These are phyloP conservation scores for Arthrobotrys iridis DNA, from an alignment of 2,329 filamentous ascomycete genomes.

Conservation along the genomic window DNA sequence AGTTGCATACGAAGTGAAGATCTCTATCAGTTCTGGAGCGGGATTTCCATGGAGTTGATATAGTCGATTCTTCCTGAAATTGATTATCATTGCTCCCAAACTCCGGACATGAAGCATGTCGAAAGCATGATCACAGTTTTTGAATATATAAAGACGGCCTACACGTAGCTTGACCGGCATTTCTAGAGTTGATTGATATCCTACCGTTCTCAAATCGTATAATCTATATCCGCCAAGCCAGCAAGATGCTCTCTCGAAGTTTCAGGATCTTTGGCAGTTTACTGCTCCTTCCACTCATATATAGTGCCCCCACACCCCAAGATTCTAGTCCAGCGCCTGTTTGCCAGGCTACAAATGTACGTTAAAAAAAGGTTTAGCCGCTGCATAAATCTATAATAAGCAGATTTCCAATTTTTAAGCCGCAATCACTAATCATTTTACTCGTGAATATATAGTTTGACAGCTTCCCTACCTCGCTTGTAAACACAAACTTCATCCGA, in stretches of 20 bases:
- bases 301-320: neutral
- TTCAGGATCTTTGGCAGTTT: neutral
- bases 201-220: no score
- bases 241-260: neutral
- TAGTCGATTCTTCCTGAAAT: no score
- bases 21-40: neutral
- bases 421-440: no score
- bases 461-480: neutral
- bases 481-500: neutral
- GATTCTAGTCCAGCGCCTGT: neutral
- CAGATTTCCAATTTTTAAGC: neutral
- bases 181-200: no score
- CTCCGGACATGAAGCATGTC: no score
- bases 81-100: no score
- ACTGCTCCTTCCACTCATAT: neutral
- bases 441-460: no score
- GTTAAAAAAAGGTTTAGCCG: no score
- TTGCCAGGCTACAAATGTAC: neutral
- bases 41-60: neutral
- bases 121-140: neutral
- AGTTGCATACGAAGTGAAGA: neutral
- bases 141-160: neutral
- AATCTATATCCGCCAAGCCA: neutral
- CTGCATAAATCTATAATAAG: no score
- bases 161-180: no score